phyloP scores from a whole-genome alignment of 1,284 basidiomycete genomes.

The Leccinum pachyderme region DNA sequence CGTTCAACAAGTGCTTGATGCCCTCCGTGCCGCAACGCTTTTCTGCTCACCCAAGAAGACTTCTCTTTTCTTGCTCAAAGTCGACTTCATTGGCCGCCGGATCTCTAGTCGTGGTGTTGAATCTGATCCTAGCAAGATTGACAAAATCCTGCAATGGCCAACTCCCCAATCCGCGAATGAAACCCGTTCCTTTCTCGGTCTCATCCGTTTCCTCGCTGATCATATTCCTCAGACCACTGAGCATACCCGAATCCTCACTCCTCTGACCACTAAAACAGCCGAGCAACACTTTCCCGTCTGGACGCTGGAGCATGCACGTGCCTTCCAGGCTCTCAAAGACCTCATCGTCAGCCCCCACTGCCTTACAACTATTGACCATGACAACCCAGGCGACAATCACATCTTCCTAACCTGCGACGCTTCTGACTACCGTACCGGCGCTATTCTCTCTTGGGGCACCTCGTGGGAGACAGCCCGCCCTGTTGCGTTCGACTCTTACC shows the following conservation, averaged over 20 bases:
- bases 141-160: slow-evolving; percentile 31
- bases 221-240: slow-evolving; percentile 14
- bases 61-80: background rate
- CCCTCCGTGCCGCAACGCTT: background rate
- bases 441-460: background rate
- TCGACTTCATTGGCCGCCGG: background rate
- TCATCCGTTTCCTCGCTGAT: slow-evolving; percentile 35
- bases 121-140: background rate
- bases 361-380: slow-evolving; percentile 26
- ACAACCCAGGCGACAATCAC: background rate
- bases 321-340: slow-evolving; percentile 40
- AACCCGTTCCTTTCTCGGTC: slow-evolving; percentile 37
- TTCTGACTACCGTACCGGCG: background rate
- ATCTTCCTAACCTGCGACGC: background rate
- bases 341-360: slow-evolving; percentile 28
- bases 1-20: background rate
- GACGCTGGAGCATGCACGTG: slow-evolving; percentile 22
- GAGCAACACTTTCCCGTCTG: slow-evolving; percentile 29
- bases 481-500: background rate
- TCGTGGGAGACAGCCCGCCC: background rate
- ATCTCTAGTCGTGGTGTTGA: background rate
- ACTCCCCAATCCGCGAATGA: slow-evolving; percentile 24
- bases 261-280: background rate
- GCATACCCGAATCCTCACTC: background rate
- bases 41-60: background rate